Base-by-base conservation (phyloP, 257 asterid species). In the Gentiana straminea region DNA sequence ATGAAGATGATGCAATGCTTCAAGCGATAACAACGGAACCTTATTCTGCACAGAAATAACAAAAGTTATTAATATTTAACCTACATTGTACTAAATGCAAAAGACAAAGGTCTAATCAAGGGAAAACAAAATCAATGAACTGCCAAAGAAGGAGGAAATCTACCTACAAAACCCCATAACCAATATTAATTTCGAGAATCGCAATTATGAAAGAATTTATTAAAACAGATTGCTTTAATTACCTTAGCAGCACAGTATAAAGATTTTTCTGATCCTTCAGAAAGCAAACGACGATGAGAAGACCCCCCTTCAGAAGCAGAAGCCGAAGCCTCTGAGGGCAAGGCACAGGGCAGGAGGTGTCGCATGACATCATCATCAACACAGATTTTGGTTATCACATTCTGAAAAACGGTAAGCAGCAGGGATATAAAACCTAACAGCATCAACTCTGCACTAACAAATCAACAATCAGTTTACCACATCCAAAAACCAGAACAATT, bases 1-100 rank as follows among this genome's bases (percentile, higher is more conserved):
- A 64, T 86, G 95, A 33, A 86, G 86, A 73, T 86, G 82, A 62
- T 86, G 95, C 70, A 81, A 54, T 47, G 84, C 88, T 68, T 67
- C 68, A 15, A 73, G 64, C 35, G 95, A 79, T 55, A 86, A 64
- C 73, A 83, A 62, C 47, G 90, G 94, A 1, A 72, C 77, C 65
- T 75, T 79, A 4, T 67, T 55, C 94, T 84, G 76, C 32, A 62
- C 48, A 49, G 11, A 4, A 58, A 47, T 38, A 47, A 38, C 9
- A 15, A 32, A 55, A 33, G 39, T 50, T 56, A 24, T 54, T 48
- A 13, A 13, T 55, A 54, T 36, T 45, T 44, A 44, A 66, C 47
- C 2, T 56, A 24, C 24, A 24, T 24, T 24, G 24, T 24, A 24
- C 24, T 24, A 24, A 24, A 4, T 39, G 44, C 4, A 39, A 39